A percentile compares a stretch with the other conserved stretches of the same genome.
These are phyloP conservation scores for Ceratocystis diversiconidia DNA, from an alignment of 2,329 filamentous ascomycete species.

Conservation along the genomic window DNA sequence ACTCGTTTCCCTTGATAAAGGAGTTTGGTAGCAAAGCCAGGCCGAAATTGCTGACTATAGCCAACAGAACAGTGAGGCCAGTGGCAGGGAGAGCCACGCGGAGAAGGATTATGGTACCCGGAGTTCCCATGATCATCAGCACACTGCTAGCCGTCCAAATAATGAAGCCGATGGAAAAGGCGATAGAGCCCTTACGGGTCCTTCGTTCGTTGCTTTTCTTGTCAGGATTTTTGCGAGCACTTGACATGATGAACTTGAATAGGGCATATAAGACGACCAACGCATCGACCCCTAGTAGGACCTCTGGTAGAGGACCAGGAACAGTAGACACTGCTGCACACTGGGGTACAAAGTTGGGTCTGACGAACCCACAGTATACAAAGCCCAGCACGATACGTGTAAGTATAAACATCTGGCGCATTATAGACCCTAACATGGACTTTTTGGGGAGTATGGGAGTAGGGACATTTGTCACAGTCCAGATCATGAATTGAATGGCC, in stretches of 20 bases:
- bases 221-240: conserved; percentile 21
- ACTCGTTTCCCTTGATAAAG: conserved; percentile 9
- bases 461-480: conserved; percentile 30
- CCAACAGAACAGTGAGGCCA: conserved; percentile 36
- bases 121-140: conserved; percentile 36
- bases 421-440: conserved; percentile 24
- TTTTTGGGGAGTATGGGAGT: neutral
- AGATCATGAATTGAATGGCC: conserved; percentile 40
- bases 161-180: conserved; percentile 32
- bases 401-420: conserved; percentile 35
- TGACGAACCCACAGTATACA: conserved; percentile 40
- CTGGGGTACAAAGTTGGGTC: conserved; percentile 36
- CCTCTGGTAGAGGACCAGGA: conserved; percentile 32
- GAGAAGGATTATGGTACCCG: conserved; percentile 29
- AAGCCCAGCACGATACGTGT: conserved; percentile 38
- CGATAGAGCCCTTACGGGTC: conserved; percentile 30
- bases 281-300: conserved; percentile 33
- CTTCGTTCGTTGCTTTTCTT: conserved; percentile 24
- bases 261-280: conserved; percentile 31
- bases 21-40: conserved; percentile 27
- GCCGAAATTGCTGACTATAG: conserved; percentile 27
- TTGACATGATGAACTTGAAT: conserved; percentile 27
- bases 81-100: conserved; percentile 38
- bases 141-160: conserved; percentile 43
- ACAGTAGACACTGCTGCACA: conserved; percentile 37